These are phyloP conservation scores for Salvia hispanica DNA, from an alignment of 257 asterid genomes.

Conservation along the genomic window DNA sequence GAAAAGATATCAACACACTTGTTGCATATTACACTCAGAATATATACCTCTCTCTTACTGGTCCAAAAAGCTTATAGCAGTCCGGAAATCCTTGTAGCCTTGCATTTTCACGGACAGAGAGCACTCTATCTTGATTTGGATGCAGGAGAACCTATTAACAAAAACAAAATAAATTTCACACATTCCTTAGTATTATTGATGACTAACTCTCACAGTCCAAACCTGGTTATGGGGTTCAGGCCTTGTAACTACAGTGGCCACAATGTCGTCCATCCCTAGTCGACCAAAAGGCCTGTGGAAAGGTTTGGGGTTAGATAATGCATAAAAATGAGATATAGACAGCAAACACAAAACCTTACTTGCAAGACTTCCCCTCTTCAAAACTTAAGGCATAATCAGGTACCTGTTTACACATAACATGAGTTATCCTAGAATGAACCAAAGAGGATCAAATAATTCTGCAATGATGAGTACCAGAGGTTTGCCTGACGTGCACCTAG, in stretches of 20 bases:
- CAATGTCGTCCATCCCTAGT: constrained; percentile 45
- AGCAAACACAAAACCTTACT: constrained; percentile 29
- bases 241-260: constrained; percentile 46
- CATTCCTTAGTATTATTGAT: neutral
- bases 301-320: neutral
- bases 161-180: neutral
- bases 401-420: constrained; percentile 33
- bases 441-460: neutral
- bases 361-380: constrained; percentile 41
- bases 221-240: constrained; percentile 55
- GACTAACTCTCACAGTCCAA: neutral
- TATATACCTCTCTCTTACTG: constrained; percentile 42
- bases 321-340: neutral
- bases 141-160: constrained; percentile 38
- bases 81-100: constrained; percentile 53
- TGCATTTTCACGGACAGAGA: constrained; percentile 47
- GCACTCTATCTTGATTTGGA: constrained; percentile 45
- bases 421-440: neutral
- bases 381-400: constrained; percentile 45
- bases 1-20: neutral
- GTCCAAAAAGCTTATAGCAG: constrained; percentile 43
- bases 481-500: constrained; percentile 34
- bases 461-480: constrained; percentile 37
- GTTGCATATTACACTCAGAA: too few relatives aligned
- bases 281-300: constrained; percentile 47